Conservation (phyloP, 1,284 basidiomycete genomes). For the Volvariella volvacea region DNA sequence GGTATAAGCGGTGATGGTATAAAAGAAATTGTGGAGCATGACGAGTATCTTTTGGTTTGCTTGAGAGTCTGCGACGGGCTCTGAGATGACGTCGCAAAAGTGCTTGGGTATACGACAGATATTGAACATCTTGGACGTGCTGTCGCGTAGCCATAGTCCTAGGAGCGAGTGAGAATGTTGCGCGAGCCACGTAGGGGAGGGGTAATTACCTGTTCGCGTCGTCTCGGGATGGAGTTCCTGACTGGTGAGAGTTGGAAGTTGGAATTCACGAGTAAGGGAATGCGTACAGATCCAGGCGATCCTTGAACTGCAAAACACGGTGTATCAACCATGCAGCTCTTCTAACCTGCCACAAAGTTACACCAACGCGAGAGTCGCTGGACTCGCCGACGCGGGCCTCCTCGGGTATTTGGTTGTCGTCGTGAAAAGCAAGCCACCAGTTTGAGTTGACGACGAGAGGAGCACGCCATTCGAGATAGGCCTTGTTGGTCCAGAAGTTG, state of each 20-base stretch:
- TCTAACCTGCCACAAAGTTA: conserved; percentile 81
- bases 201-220: conserved; percentile 42
- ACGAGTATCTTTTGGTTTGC: conserved; percentile 61
- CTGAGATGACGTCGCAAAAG: conserved; percentile 58
- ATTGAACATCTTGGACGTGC: conserved; percentile 66
- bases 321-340: conserved; percentile 81
- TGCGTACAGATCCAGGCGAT: conserved; percentile 55
- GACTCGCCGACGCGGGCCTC: conserved; percentile 31
- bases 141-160: conserved; percentile 64
- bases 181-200: conserved; percentile 2
- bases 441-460: conserved; percentile 91
- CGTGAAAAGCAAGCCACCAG: conserved; percentile 91
- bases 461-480: conserved; percentile 87
- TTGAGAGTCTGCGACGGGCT: conserved; percentile 31
- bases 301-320: conserved; percentile 77
- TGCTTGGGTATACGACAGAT: conserved; percentile 65
- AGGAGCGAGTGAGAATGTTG: conserved; percentile 5
- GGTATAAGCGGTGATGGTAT: conserved; percentile 69
- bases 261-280: conserved; percentile 1
- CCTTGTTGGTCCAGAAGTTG: conserved; percentile 87
- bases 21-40: conserved; percentile 78
- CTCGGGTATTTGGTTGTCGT: conserved; percentile 50
- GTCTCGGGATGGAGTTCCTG: conserved; percentile 51
- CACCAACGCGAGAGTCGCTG: conserved; percentile 35
- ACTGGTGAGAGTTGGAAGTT: conserved; percentile 21